Evolutionary conservation across 495 filamentous ascomycete species (phyloP), one percentile per base, ranked within the genome.

Genomic region (Penicillium canescens): DNA sequence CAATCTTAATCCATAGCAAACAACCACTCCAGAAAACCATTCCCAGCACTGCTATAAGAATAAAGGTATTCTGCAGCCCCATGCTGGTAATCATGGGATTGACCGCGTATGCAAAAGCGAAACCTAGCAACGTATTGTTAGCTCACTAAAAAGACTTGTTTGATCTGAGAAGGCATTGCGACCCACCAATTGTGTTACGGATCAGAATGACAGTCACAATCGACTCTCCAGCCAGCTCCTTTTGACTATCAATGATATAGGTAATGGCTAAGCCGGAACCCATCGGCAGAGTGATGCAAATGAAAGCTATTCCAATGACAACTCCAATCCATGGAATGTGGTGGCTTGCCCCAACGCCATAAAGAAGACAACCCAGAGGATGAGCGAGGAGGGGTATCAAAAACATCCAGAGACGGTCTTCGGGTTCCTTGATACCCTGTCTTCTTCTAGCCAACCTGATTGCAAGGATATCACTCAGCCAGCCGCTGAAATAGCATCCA

Each of bases 131-230:
- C 16, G 11, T 9, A 39, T 49, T 33, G 26, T 45, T 16, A 45
- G 42, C 26, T 0, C n/a, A 31, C 20, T 28, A n/a, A n/a, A 37
- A 45, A 34, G 18, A 11, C 10, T 31, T 33, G n/a, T 16, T 45
- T 3, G 26, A 4, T 33, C n/a, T 12, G 42, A 5, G 10, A 18
- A 0, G 13, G 21, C 8, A 44, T 28, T 28, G 4, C 24, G 8
- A 57, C 42, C 2, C 20, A 48, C 69, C 71, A 72, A 83, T 83
- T 9, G 75, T 81, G 55, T 84, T 84, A 1, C 82, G 74, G 38
- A 83, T 71, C 2, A 85, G 48, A 24, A 84, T 85, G 8, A 82
- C 78, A 14, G 80, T 77, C 10, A 81, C 77, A 42, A 83, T 71
- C 0, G 76, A 71, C 53, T 83, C 80, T 13, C 81, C 79, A 14